Conservation (phyloP, 2,329 filamentous ascomycete species). For the Hypoxylon sp. region DNA sequence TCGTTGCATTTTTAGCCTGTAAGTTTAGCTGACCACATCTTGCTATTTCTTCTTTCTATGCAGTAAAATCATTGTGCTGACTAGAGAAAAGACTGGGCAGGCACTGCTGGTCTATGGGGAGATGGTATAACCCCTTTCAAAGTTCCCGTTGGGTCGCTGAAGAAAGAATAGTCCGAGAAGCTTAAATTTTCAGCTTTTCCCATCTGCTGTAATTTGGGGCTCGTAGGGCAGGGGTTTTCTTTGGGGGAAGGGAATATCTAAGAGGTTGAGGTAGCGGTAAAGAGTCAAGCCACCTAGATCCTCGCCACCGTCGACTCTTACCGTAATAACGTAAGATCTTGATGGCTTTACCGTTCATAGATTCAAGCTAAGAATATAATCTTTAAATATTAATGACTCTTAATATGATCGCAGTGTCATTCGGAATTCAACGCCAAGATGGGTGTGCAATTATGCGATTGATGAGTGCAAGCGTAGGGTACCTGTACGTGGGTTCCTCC, state of each 20-base stretch:
- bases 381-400: too few relatives aligned
- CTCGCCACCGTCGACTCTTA: too few relatives aligned
- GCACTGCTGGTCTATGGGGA: constrained; percentile 20
- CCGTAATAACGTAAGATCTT: too few relatives aligned
- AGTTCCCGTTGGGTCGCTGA: constrained; percentile 27
- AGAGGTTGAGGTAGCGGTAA: not conserved
- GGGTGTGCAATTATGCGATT: too few relatives aligned
- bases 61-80: constrained; percentile 5
- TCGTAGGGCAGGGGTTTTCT: not conserved
- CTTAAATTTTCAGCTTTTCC: not conserved
- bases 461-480: too few relatives aligned
- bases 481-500: too few relatives aligned
- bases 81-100: constrained; percentile 23
- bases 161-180: constrained; percentile 19
- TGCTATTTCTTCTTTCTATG: not conserved
- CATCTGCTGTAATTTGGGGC: not conserved
- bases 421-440: too few relatives aligned
- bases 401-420: too few relatives aligned
- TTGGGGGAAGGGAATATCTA: not conserved
- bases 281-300: too few relatives aligned
- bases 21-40: constrained; percentile 30
- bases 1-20: constrained; percentile 45
- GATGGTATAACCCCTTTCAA: constrained; percentile 27
- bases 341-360: too few relatives aligned
- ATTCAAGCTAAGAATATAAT: too few relatives aligned